phyloP scores from a whole-genome alignment of 345 rosid genomes.

The Ceriops decandra region DNA sequence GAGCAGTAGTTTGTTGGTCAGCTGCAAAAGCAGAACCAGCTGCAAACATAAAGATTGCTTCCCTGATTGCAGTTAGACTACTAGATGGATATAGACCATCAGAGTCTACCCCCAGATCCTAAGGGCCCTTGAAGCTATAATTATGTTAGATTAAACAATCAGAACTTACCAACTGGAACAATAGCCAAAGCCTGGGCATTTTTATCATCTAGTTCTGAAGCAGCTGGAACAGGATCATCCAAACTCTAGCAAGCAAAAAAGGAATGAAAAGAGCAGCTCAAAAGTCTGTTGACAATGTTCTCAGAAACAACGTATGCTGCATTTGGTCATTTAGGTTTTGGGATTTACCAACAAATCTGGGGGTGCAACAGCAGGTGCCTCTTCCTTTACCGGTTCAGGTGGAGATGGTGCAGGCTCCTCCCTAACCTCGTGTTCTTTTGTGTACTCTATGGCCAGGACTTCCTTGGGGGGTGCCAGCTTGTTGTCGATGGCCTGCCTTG shows the following conservation, averaged over 20 bases:
- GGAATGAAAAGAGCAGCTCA: background rate
- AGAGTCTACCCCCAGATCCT: too few species aligned
- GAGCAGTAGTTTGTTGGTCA: slow-evolving; percentile 45
- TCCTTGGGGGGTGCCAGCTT: slow-evolving; percentile 70
- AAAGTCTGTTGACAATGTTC: slow-evolving; percentile 1
- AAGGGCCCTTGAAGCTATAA: background rate
- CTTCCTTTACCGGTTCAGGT: slow-evolving; percentile 63
- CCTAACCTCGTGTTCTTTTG: slow-evolving; percentile 44
- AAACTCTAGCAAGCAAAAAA: slow-evolving; percentile 17
- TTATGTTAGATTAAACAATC: background rate
- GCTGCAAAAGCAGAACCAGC: slow-evolving; percentile 35
- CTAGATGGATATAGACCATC: background rate
- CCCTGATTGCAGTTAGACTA: background rate
- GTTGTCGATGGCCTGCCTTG: slow-evolving; percentile 33
- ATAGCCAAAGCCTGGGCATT: slow-evolving; percentile 21
- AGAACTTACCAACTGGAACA: slow-evolving; percentile 18
- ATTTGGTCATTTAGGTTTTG: background rate
- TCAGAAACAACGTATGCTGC: background rate
- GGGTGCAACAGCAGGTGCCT: slow-evolving; percentile 56
- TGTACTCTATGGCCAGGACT: slow-evolving; percentile 74
- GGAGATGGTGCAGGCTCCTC: slow-evolving; percentile 49
- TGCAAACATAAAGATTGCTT: slow-evolving; percentile 1
- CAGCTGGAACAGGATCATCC: slow-evolving; percentile 21
- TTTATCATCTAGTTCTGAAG: slow-evolving; percentile 17
- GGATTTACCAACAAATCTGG: slow-evolving; percentile 75